Evolutionary conservation across 257 asterid species (phyloP).

Genomic region (Solanum chiquidenum): DNA sequence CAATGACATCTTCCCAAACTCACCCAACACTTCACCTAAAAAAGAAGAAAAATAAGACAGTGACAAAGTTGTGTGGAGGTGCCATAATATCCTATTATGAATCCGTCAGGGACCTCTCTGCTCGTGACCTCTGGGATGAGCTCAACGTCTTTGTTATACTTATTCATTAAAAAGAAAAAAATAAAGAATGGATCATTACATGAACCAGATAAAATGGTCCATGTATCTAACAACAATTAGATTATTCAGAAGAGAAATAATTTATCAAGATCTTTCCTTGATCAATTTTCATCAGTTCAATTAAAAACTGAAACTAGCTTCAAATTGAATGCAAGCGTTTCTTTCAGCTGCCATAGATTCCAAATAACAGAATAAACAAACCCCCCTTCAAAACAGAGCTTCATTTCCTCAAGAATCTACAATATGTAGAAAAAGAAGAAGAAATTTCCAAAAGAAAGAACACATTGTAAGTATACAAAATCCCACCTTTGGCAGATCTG

Average conservation of each 20-base stretch:
- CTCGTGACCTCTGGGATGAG: constrained; percentile 56
- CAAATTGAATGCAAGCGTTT: not conserved
- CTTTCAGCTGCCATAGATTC: not conserved
- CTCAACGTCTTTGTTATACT: constrained; percentile 13
- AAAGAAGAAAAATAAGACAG: not conserved
- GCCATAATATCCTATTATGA: constrained; percentile 54
- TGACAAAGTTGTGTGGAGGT: constrained; percentile 67
- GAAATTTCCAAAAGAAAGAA: not conserved
- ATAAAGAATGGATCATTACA: not conserved
- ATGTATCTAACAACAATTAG: not conserved
- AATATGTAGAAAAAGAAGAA: not conserved
- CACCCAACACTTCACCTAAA: not conserved
- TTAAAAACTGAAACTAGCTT: not conserved
- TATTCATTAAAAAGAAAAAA: not conserved
- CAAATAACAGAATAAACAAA: not conserved
- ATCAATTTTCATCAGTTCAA: not conserved
- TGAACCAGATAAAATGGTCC: not conserved
- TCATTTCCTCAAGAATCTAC: not conserved
- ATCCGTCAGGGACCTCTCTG: constrained; percentile 30
- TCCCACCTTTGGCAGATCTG: constrained; percentile 5
- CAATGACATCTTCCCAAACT: not conserved
- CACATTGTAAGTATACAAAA: not conserved
- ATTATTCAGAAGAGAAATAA: not conserved
- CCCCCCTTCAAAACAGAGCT: not conserved
- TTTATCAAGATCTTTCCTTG: not conserved